Conservation (phyloP, 169 alveolate species). For the Plasmodium yoelii region DNA sequence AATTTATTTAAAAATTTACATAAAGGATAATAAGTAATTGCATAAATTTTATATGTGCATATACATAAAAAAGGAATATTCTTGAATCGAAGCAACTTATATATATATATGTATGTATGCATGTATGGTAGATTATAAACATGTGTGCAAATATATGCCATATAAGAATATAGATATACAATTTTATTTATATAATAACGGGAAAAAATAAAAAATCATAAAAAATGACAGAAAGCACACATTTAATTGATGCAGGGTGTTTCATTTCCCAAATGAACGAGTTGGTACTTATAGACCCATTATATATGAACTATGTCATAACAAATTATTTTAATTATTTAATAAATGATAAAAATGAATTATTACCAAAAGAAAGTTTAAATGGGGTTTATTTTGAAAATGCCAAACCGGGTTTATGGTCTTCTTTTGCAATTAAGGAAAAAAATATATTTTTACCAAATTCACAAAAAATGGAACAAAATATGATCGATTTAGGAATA, state of each 20-base stretch:
- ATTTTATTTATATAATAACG: not conserved
- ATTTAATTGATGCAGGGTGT: constrained; percentile 72
- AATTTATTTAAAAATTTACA: too few species aligned
- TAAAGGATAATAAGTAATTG: too few species aligned
- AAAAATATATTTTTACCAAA: constrained; percentile 5
- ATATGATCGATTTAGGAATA: not conserved
- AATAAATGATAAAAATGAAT: constrained; percentile 49
- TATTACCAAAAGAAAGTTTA: constrained; percentile 48
- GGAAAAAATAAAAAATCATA: not conserved
- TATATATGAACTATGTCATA: constrained; percentile 54
- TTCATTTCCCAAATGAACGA: constrained; percentile 76
- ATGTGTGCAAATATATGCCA: constrained; percentile 1
- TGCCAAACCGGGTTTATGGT: constrained; percentile 73
- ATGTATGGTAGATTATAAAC: not conserved
- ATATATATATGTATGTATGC: constrained; percentile 12
- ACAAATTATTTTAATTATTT: constrained; percentile 54
- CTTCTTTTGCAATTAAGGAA: constrained; percentile 74
- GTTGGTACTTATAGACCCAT: constrained; percentile 66
- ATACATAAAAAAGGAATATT: not conserved
- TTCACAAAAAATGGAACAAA: constrained; percentile 1
- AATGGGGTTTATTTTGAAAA: constrained; percentile 63
- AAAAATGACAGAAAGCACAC: not conserved
- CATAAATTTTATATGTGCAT: not conserved
- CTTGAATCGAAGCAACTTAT: not conserved
- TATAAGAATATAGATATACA: not conserved